Base-by-base conservation (phyloP, 192 early-diverging fungal species). In the Allomyces macrogynus region DNA sequence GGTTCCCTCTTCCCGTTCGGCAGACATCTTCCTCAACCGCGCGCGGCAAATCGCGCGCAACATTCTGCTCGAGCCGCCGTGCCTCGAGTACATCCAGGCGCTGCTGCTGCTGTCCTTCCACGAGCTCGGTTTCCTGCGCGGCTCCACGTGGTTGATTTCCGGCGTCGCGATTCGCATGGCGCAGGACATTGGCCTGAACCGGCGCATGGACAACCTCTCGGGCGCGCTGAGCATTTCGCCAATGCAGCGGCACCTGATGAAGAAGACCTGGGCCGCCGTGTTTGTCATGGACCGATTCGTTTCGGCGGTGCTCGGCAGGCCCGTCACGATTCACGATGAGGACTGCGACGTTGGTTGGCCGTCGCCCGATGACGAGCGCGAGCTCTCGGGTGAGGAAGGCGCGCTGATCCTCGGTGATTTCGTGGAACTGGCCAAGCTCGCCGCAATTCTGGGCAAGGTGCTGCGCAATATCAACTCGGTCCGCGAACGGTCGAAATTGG, bases 281-380 rank as follows among this genome's bases (percentile, higher is more conserved):
- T 57, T 57, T 57, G 20, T 57, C 49, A 57, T 57, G 49, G 49
- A 57, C 49, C 49, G 49, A 16, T 57, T 57, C 49, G 49, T 57
- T 3, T 57, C 49, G 49, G 49, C 49, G 16, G 49, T 57, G 49
- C 49, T 57, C 49, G 49, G 49, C 16, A 7, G 49, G 12, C 49
- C 49, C 16, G 16, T 57, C 9, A n/a, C 49, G 49, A 57, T 57
- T 5, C 49, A 57, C 16, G 49, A 57, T 16, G 49, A 57, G 20
- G 49, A 57, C 20, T 57, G 49, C 20, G 49, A 57, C 16, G 49
- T n/a, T 0, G 49, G 20, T 0, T 57, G 49, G 49, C 49, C 49
- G 16, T 20, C 16, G 16, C 49, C 49, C 16, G 49, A 57, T 16
- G 49, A 57, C 49, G 49, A 57, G 16, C 49, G 49, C 49, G 16